phyloP scores from a whole-genome alignment of 108 stramenopile genomes.

The Parmales sp. region DNA sequence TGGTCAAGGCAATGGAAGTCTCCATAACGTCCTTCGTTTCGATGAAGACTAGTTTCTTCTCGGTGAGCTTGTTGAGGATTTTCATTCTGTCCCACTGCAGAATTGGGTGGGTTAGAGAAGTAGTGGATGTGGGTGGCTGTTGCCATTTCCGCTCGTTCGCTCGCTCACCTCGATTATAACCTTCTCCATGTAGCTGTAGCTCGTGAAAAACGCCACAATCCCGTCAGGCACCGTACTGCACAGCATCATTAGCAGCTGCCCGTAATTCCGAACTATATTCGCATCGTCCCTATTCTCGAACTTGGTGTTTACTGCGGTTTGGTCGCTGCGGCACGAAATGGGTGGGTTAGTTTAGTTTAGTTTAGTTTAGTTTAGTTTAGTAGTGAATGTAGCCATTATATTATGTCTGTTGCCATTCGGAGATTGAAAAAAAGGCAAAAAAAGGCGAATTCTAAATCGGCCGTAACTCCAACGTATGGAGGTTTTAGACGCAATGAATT shows the following conservation, averaged over 20 bases:
- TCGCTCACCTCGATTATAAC: conserved; percentile 89
- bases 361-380: too few species aligned
- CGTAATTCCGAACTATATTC: conserved; percentile 81
- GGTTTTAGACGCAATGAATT: too few species aligned
- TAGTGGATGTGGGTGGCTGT: neutral
- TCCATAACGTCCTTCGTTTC: conserved; percentile 99
- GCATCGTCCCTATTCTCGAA: conserved; percentile 84
- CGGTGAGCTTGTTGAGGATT: conserved; percentile 73
- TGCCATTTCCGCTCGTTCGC: conserved; percentile 47
- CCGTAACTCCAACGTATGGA: too few species aligned
- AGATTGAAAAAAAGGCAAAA: too few species aligned
- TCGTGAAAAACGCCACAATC: conserved; percentile 94
- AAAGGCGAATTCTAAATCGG: too few species aligned
- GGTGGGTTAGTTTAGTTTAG: too few species aligned
- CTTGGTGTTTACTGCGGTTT: conserved; percentile 74
- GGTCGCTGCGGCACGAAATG: too few species aligned
- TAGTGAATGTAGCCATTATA: too few species aligned
- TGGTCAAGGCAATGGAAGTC: conserved; percentile 93
- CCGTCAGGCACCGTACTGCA: conserved; percentile 87
- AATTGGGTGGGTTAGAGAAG: neutral
- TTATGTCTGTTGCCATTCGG: too few species aligned
- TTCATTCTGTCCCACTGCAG: neutral
- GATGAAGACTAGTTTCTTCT: conserved; percentile 91
- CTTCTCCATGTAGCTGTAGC: conserved; percentile 95
- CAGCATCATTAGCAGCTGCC: conserved; percentile 74